phyloP scores from a whole-genome alignment of 106 monocot species.

The Ottelia alismoides region DNA sequence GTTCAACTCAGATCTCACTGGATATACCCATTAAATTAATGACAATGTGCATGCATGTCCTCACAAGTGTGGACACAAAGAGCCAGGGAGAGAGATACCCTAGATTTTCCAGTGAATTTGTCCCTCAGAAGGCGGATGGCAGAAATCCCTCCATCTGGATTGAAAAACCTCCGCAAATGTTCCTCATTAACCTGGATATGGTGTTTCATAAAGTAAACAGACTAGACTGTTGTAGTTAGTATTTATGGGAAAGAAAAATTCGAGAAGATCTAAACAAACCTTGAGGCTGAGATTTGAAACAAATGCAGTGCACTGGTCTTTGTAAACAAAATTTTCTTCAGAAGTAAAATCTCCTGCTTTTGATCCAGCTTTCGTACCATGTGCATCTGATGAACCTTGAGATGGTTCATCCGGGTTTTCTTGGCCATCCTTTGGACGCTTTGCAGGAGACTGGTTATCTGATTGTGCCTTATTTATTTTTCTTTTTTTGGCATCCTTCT shows the following conservation, averaged over 20 bases:
- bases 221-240: too few relatives aligned
- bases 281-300: slow-evolving; percentile 70
- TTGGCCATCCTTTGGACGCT: slow-evolving; percentile 36
- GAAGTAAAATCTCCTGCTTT: slow-evolving; percentile 16
- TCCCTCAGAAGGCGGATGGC: slow-evolving; percentile 65
- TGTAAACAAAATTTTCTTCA: slow-evolving; percentile 26
- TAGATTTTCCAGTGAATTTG: slow-evolving; percentile 64
- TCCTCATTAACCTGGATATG: slow-evolving; percentile 63
- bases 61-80: too few relatives aligned
- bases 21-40: too few relatives aligned
- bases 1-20: too few relatives aligned
- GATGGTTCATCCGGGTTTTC: slow-evolving; percentile 5
- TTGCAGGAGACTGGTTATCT: slow-evolving; percentile 46
- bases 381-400: slow-evolving; percentile 4
- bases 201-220: too few relatives aligned
- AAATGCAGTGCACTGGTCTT: slow-evolving; percentile 83
- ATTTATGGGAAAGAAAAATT: too few relatives aligned
- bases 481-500: slow-evolving; percentile 43
- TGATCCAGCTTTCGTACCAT: neutral
- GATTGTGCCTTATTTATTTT: slow-evolving; percentile 31
- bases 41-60: too few relatives aligned
- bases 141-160: slow-evolving; percentile 52
- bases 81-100: slow-evolving; percentile 41
- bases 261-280: slow-evolving; percentile 13
- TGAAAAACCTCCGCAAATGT: slow-evolving; percentile 57